Evolutionary conservation across 495 filamentous ascomycete genomes (phyloP), one percentile per base, ranked within the genome.

Genomic region (Penicillium fimorum): DNA sequence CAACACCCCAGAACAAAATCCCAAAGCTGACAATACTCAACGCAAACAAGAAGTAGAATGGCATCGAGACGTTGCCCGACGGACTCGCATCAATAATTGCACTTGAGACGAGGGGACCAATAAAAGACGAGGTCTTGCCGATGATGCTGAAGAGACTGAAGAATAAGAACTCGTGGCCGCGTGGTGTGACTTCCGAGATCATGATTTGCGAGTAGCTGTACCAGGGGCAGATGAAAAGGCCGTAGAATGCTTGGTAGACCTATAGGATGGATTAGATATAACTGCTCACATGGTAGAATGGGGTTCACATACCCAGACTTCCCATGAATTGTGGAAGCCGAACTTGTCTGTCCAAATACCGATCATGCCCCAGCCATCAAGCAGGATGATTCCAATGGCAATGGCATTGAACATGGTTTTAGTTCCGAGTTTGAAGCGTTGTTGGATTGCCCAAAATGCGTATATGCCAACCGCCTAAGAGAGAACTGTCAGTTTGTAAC

Each of bases 201-300:
- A 87, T 84, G 66, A 83, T 86, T 62, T 86, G 83, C 5, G 76
- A 80, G 67, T 87, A 87, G 37, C 82, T 83, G 70, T 86, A 87
- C 84, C 84, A 87, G 2, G 85, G 84, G 58, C 84, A 87, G 20
- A 88, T 79, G 58, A 85, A 80, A 20, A 87, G 73, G 7, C 84
- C 84, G 64, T 86, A 86, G 66, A 81, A 84, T 29, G 71, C 76
- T 71, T 86, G 83, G 62, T 86, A 86, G 40, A 73, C 59, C 80
- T 81, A 74, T 25, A 22, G 0, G 30, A 41, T 27, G 3, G 6
- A n/a, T 33, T 5, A 38, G 35, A 10, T 9, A 20, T 8, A 11
- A 5, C 1, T 15, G 2, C 10, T 1, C 49, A 27, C 18, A 27
- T 27, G 5, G 15, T 13, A 35, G 24, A 17, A n/a, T 5, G 15